Conservation (phyloP, 2,329 filamentous ascomycete genomes). For the Cryphonectria naterciae region DNA sequence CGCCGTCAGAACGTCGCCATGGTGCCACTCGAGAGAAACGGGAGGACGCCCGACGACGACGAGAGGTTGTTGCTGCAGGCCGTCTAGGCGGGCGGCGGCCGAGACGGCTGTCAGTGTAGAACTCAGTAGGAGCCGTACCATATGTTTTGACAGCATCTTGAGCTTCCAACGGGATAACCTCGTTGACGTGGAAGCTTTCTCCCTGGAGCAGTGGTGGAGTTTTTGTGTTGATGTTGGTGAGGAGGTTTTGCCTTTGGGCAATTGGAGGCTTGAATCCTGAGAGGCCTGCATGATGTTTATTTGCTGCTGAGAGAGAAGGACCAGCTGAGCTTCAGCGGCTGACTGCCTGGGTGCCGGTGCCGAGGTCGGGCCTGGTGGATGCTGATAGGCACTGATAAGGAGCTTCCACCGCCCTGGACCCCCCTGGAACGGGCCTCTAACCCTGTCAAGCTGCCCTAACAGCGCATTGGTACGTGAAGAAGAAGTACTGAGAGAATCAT, state of each 20-base stretch:
- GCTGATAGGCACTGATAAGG: conserved; percentile 1
- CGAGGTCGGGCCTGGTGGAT: not conserved
- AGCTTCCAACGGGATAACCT: not conserved
- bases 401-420: not conserved
- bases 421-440: not conserved
- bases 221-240: not conserved
- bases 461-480: too few relatives aligned
- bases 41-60: not conserved
- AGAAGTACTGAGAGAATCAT: too few relatives aligned
- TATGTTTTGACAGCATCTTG: conserved; percentile 11
- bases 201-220: not conserved
- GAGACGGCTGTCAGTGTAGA: not conserved
- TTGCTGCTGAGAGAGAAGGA: not conserved
- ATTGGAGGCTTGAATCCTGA: not conserved
- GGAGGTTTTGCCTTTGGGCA: not conserved
- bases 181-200: not conserved
- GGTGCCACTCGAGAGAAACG: too few relatives aligned
- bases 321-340: too few relatives aligned
- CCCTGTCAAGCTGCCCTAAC: not conserved
- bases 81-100: not conserved
- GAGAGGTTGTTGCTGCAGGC: not conserved
- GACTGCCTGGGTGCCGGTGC: not conserved
- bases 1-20: conserved; percentile 7
- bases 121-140: conserved; percentile 20
- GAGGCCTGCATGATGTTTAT: not conserved